Evolutionary conservation across 2,329 filamentous ascomycete species (phyloP).

Genomic region (Monilinia laxa): DNA sequence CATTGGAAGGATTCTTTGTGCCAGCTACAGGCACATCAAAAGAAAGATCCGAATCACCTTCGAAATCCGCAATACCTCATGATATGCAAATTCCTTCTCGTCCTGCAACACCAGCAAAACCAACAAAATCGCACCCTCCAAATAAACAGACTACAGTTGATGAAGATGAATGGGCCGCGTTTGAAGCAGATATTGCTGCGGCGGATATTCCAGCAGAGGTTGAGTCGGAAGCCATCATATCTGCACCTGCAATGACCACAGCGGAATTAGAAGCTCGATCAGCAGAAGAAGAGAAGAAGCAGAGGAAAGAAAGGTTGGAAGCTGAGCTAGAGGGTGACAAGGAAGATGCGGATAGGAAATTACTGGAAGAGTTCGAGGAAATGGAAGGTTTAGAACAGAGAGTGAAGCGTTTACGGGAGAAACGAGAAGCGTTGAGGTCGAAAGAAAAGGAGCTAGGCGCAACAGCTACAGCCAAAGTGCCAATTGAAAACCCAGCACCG

Average conservation of each 20-base stretch:
- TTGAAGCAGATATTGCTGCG: slow-evolving; percentile 74
- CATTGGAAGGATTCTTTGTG: slow-evolving; percentile 42
- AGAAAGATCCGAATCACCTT: slow-evolving; percentile 14
- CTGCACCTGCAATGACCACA: slow-evolving; percentile 65
- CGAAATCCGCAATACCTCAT: slow-evolving; percentile 27
- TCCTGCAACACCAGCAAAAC: slow-evolving; percentile 56
- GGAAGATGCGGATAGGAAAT: slow-evolving; percentile 70
- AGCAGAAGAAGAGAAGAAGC: slow-evolving; percentile 50
- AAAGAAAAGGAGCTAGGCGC: slow-evolving; percentile 34
- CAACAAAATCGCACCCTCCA: slow-evolving; percentile 47
- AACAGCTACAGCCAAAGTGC: background rate
- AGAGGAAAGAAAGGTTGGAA: slow-evolving; percentile 51
- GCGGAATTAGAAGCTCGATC: slow-evolving; percentile 59
- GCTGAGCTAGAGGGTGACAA: slow-evolving; percentile 63
- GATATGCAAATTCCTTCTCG: slow-evolving; percentile 64
- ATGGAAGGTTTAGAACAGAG: slow-evolving; percentile 78
- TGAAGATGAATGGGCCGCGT: slow-evolving; percentile 83
- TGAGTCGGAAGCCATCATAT: slow-evolving; percentile 58
- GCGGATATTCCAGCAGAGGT: slow-evolving; percentile 41
- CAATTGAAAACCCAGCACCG: background rate
- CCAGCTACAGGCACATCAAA: slow-evolving; percentile 19
- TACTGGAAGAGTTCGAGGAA: slow-evolving; percentile 78
- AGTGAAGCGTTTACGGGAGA: slow-evolving; percentile 66
- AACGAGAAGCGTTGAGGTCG: slow-evolving; percentile 63
- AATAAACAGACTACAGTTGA: slow-evolving; percentile 50